phyloP scores from a whole-genome alignment of 1,139 yeast species.

The Barnettozyma hawaiiensis region DNA sequence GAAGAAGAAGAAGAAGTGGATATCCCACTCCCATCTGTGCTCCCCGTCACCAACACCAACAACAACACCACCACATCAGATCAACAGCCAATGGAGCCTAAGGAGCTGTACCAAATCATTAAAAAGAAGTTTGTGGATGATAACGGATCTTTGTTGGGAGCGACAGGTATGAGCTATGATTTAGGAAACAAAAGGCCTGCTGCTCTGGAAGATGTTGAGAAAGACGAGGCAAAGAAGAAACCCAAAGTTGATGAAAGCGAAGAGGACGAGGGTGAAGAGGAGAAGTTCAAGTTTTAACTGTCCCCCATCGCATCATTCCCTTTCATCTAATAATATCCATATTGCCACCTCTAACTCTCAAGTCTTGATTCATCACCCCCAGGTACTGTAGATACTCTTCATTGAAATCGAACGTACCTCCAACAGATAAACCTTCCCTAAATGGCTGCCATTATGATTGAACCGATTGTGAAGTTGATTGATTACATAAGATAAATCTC shows the following conservation, averaged over 20 bases:
- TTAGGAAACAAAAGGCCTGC: constrained; percentile 11
- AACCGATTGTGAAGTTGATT: no score
- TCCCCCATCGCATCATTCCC: no score
- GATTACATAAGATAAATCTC: no score
- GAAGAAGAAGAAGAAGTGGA: no score
- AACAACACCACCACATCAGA: constrained; percentile 7
- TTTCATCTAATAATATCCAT: no score
- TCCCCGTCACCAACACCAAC: constrained; percentile 8
- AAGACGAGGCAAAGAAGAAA: constrained; percentile 7
- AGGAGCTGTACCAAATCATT: constrained; percentile 38
- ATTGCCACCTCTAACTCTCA: no score
- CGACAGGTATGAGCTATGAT: constrained; percentile 26
- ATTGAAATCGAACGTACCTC: no score
- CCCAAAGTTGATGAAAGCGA: constrained; percentile 3
- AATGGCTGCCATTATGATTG: no score
- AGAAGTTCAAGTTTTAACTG: constrained; percentile 7
- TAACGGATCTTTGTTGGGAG: constrained; percentile 27
- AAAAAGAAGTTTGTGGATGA: constrained; percentile 29
- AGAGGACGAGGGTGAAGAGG: not conserved
- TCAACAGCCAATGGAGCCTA: constrained; percentile 22
- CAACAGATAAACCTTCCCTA: no score
- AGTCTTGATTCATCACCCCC: no score
- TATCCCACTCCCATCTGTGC: constrained; percentile 21
- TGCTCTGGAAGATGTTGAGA: constrained; percentile 9
- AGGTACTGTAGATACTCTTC: no score